Base-by-base conservation (phyloP, 768 basidiomycete genomes). In the Hortiboletus flavorubellus region DNA sequence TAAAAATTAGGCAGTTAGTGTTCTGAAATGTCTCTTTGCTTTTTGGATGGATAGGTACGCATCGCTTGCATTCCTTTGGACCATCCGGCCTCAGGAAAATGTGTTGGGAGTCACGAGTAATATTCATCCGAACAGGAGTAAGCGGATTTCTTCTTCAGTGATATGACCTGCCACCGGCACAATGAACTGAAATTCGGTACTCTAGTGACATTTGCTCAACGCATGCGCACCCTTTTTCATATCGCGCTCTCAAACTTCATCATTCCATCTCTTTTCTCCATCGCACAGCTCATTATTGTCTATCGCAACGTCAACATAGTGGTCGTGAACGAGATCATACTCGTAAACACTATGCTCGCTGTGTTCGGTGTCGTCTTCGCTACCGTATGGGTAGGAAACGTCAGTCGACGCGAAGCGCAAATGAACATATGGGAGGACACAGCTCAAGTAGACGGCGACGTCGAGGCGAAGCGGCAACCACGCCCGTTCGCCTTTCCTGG, bases 291-390 rank as follows among this genome's bases (percentile, higher is more conserved):
- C 42, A 45, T 68, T 21, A 60, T 71, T 53, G 64, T 72, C 15
- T 72, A 70, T 43, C 60, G 59, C 43, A 53, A 39, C 48, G 59
- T 70, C 38, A 53, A 65, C 47, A 39, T 61, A 0, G 3, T 62
- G 30, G 8, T 56, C 23, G 55, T 72, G 35, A 68, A 71, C 56
- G 56, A 65, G 3, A 60, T 72, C 53, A 39, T 69, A 1, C 61
- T 69, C 31, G 62, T 62, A 15, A 72, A 72, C 58, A 64, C 57
- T 21, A 68, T 65, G 59, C 50, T 72, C 12, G 64, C 71, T 16
- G 66, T 72, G 34, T 65, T 69, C 21, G 72, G 70, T 34, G 70
- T 68, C 44, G 70, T 67, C 10, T 69, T 72, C 30, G 71, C 71
- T 2, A 72, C 68, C 11, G 64, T 71, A 14, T 73, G 71, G 71